Conservation (phyloP, 2,329 filamentous ascomycete species). For the Keithomyces neogunnii region DNA sequence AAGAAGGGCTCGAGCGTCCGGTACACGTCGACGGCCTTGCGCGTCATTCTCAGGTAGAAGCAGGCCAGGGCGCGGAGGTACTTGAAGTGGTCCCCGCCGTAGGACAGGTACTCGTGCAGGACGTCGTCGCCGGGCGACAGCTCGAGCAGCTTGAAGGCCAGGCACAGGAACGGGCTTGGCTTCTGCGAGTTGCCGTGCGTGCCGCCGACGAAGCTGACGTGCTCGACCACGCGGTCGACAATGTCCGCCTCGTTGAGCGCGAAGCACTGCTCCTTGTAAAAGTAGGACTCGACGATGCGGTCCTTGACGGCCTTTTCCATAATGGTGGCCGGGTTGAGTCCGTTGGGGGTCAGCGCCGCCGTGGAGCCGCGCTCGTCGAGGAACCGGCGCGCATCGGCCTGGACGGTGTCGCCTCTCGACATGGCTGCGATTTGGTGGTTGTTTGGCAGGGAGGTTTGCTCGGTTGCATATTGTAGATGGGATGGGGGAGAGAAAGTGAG, state of each 20-base stretch:
- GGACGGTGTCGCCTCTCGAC: slow-evolving; percentile 45
- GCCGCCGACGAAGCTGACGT: slow-evolving; percentile 76
- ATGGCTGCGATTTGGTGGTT: slow-evolving; percentile 14
- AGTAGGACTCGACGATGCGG: slow-evolving; percentile 90
- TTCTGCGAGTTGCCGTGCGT: slow-evolving; percentile 79
- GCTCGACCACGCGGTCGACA: slow-evolving; percentile 80
- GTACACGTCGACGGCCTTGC: slow-evolving; percentile 75
- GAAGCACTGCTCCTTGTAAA: slow-evolving; percentile 99
- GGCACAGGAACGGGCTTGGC: slow-evolving; percentile 85
- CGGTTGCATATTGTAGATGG: slow-evolving; percentile 11
- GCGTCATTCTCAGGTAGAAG: slow-evolving; percentile 89
- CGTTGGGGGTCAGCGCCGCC: slow-evolving; percentile 69
- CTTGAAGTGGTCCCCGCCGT: slow-evolving; percentile 68
- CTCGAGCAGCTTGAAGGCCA: slow-evolving; percentile 91
- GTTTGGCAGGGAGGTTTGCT: slow-evolving; percentile 5
- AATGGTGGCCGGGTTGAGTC: slow-evolving; percentile 88
- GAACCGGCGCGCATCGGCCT: slow-evolving; percentile 72
- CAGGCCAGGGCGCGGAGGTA: slow-evolving; percentile 84
- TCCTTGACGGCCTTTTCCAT: slow-evolving; percentile 95
- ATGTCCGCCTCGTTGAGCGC: slow-evolving; percentile 78
- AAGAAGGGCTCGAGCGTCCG: slow-evolving; percentile 72
- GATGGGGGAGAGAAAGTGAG: not conserved
- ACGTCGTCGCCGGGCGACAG: slow-evolving; percentile 73
- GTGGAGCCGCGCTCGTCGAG: slow-evolving; percentile 85
- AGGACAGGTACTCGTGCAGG: slow-evolving; percentile 69